Conservation (phyloP, 2,329 filamentous ascomycete species). For the Diaporthe sp. region DNA sequence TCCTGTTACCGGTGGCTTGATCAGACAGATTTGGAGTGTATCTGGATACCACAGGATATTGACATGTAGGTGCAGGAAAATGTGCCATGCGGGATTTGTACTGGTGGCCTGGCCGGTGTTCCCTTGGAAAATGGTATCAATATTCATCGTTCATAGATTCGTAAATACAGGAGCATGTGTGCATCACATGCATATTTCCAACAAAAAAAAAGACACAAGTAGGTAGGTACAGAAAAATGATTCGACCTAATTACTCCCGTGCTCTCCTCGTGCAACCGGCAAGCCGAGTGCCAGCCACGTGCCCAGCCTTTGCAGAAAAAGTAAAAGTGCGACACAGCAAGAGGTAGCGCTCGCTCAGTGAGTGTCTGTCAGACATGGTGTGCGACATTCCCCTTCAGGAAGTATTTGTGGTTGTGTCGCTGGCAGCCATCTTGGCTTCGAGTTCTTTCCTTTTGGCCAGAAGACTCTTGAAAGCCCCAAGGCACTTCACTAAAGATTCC, state of each 20-base stretch:
- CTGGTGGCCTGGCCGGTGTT: neutral
- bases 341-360: constrained; percentile 25
- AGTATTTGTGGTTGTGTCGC: constrained; percentile 38
- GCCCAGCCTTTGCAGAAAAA: constrained; percentile 24
- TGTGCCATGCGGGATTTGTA: neutral
- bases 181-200: constrained; percentile 36
- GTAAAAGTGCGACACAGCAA: constrained; percentile 30
- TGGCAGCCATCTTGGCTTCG: constrained; percentile 63
- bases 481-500: constrained; percentile 84
- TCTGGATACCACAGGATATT: neutral
- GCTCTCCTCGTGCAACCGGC: constrained; percentile 36
- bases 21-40: neutral
- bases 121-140: constrained; percentile 38
- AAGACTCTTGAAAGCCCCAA: constrained; percentile 92
- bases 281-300: constrained; percentile 37
- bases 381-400: constrained; percentile 19
- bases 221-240: constrained; percentile 36
- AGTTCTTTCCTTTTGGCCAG: constrained; percentile 78
- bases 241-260: constrained; percentile 33
- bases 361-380: constrained; percentile 11
- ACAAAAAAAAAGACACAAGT: constrained; percentile 4
- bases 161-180: constrained; percentile 40
- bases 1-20: neutral
- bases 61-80: neutral
- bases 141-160: constrained; percentile 41